Percentiles rank a stretch among this genome's conserved stretches.
Evolutionary conservation across 345 rosid genomes (phyloP).

Genomic region (Salix dunnii): DNA sequence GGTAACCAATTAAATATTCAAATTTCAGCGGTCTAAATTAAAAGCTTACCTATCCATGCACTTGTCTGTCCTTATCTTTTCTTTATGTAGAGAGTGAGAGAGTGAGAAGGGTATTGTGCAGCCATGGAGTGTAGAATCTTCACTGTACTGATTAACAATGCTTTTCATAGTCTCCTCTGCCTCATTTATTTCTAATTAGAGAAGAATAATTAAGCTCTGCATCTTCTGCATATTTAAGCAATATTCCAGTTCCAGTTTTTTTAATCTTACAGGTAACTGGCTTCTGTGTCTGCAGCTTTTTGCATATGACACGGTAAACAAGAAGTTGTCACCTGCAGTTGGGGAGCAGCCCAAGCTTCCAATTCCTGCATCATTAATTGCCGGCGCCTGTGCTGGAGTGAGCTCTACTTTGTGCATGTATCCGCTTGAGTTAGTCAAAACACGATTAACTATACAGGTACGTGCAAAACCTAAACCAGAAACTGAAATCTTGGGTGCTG

Average conservation of each 20-base stretch:
- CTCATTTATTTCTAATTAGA: neutral
- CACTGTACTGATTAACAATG: neutral
- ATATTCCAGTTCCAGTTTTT: neutral
- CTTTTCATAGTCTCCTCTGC: neutral
- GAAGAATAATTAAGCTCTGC: neutral
- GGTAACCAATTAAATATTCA: neutral
- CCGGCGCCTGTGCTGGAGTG: conserved; percentile 99
- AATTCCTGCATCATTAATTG: conserved; percentile 78
- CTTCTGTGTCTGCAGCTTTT: conserved; percentile 54
- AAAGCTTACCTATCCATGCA: neutral
- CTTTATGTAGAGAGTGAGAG: too few species aligned
- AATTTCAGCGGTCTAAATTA: neutral
- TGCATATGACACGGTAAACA: conserved; percentile 83
- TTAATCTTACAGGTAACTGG: neutral
- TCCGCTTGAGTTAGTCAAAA: conserved; percentile 89
- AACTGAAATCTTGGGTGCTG: neutral
- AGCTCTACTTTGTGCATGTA: conserved; percentile 87
- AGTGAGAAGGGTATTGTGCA: too few species aligned
- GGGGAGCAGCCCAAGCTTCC: conserved; percentile 70
- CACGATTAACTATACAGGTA: conserved; percentile 93
- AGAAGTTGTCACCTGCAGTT: conserved; percentile 55
- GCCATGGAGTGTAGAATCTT: neutral
- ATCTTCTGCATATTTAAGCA: neutral
- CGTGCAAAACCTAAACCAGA: neutral
- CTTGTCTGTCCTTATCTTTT: neutral